These are phyloP conservation scores for Monilinia aucupariae DNA, from an alignment of 2,329 filamentous ascomycete genomes.

Conservation along the genomic window DNA sequence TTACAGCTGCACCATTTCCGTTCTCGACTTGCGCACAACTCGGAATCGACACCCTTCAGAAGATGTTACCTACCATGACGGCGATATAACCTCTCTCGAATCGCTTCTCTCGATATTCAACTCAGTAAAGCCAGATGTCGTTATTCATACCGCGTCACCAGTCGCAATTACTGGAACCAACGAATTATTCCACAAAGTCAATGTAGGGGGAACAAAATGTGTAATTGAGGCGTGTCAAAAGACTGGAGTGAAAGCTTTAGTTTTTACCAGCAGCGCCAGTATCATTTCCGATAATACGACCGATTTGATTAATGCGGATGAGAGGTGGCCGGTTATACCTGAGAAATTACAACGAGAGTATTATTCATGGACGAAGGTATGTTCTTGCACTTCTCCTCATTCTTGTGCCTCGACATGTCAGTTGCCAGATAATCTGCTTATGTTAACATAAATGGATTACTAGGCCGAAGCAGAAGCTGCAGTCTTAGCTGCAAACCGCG, in stretches of 20 bases:
- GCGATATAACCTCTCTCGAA: slow-evolving; percentile 66
- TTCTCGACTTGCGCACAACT: slow-evolving; percentile 66
- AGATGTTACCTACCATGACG: slow-evolving; percentile 61
- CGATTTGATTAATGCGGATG: slow-evolving; percentile 79
- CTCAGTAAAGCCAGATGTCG: slow-evolving; percentile 67
- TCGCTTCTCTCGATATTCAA: slow-evolving; percentile 59
- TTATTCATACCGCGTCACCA: slow-evolving; percentile 86
- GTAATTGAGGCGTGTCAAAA: slow-evolving; percentile 68
- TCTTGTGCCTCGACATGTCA: neutral
- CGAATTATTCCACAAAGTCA: slow-evolving; percentile 70
- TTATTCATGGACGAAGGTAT: slow-evolving; percentile 78
- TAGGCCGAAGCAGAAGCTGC: slow-evolving; percentile 73
- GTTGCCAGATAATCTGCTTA: neutral
- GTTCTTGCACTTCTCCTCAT: neutral
- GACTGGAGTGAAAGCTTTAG: slow-evolving; percentile 70
- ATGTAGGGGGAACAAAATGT: slow-evolving; percentile 77
- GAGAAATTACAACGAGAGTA: slow-evolving; percentile 69
- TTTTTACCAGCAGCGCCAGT: slow-evolving; percentile 87
- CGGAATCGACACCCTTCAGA: slow-evolving; percentile 54
- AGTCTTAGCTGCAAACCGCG: slow-evolving; percentile 70
- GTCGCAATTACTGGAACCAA: slow-evolving; percentile 49
- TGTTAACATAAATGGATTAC: neutral
- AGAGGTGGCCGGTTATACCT: slow-evolving; percentile 70
- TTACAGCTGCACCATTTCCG: slow-evolving; percentile 54
- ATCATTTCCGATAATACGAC: slow-evolving; percentile 75